phyloP scores from a whole-genome alignment of 768 basidiomycete genomes.

The Termitomyces sp. region DNA sequence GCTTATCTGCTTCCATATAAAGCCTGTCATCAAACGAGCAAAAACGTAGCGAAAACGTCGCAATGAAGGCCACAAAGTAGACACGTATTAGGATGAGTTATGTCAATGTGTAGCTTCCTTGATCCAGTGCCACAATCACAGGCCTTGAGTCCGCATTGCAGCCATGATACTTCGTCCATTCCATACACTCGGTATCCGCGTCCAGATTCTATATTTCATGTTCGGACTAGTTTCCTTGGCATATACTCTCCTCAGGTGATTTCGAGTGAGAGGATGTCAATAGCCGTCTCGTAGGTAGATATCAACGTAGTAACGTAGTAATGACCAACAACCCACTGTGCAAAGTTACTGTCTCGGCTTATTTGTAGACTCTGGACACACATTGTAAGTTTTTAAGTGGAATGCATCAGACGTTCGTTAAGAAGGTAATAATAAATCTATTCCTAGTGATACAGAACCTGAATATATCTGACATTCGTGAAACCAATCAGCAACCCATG shows the following conservation, averaged over 20 bases:
- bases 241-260: conserved; percentile 23
- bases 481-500: neutral
- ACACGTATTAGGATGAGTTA: too few relatives aligned
- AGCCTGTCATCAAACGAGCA: conserved; percentile 54
- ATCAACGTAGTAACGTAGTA: neutral
- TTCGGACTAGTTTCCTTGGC: conserved; percentile 12
- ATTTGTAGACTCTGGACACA: neutral
- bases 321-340: neutral
- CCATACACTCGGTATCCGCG: conserved; percentile 23
- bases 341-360: neutral
- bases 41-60: too few relatives aligned
- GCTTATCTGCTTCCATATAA: conserved; percentile 68
- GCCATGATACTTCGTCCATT: conserved; percentile 28
- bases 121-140: conserved; percentile 10
- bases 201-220: conserved; percentile 21
- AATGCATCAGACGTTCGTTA: neutral
- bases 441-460: neutral
- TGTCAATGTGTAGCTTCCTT: conserved; percentile 2
- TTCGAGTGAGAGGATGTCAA: conserved; percentile 2
- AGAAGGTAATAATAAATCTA: neutral
- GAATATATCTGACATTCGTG: neutral
- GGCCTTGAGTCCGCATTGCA: conserved; percentile 9
- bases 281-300: neutral
- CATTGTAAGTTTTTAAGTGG: neutral
- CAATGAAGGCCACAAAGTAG: too few relatives aligned